Base-by-base conservation (phyloP, 139 green algal species). In the Chlamydomonas eustigma region DNA sequence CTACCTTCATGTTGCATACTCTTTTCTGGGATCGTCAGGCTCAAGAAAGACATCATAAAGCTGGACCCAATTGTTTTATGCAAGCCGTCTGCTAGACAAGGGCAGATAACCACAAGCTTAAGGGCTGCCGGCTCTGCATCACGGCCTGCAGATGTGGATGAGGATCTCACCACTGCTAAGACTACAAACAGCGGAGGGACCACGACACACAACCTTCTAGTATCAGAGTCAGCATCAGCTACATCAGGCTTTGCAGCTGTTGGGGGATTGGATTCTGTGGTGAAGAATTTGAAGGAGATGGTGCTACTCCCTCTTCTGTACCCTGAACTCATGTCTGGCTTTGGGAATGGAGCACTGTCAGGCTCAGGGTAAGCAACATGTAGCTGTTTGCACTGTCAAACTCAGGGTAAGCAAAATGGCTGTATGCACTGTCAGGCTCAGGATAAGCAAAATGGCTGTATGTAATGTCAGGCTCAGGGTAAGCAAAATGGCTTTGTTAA, bases 261-360 rank as follows among this genome's bases (percentile, higher is more conserved):
- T 51, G 89, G 87, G 0, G 89, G 89, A 31, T 71, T 90, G 51
- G 50, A 76, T 28, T 67, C 76, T 0, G 89, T 88, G 5, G 83
- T 93, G 67, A 34, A 72, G 28, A 81, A 86, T 73, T 81, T 96
- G 50, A 77, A 76, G 32, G 91, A 96, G 76, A 92, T 94, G 86
- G 90, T 93, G 51, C 67, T 97, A 73, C 86, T 97, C 71, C 93
- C 93, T 12, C 90, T 97, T 80, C 74, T 90, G 64, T 91, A 96
- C 78, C 92, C 93, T 0, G 65, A 90, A 0, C 71, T 94, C 2
- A 88, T 97, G 73, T 30, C 73, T 25, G 30, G 78, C 31, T 77
- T 96, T 64, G 84, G 86, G 12, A 79, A 93, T 31, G 39, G 52
- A 18, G 44, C 44, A 58, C 44, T 18, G 18, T 58, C 12, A 12